Conservation (phyloP, 805 yeast genomes). For the Saccharomycopsis javanensis region DNA sequence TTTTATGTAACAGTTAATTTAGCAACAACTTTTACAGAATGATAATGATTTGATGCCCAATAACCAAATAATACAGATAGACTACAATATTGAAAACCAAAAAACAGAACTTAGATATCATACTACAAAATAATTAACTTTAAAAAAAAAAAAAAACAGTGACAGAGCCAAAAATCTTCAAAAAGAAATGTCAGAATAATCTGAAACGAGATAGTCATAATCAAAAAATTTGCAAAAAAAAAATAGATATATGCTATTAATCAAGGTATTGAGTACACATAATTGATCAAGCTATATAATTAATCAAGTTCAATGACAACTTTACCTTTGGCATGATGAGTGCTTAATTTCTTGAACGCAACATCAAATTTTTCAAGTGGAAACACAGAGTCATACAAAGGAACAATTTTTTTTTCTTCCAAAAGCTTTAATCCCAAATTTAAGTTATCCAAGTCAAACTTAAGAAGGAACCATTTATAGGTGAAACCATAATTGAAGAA, state of each 20-base stretch:
- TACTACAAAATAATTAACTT: too few relatives aligned
- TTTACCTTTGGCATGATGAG: conserved; percentile 58
- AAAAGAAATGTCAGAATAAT: too few relatives aligned
- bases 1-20: too few relatives aligned
- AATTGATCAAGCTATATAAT: too few relatives aligned
- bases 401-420: conserved; percentile 36
- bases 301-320: conserved; percentile 30
- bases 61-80: too few relatives aligned
- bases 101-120: too few relatives aligned
- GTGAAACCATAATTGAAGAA: conserved; percentile 4
- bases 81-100: too few relatives aligned
- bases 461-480: neutral
- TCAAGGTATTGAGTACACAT: neutral
- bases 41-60: too few relatives aligned
- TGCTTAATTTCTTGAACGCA: conserved; percentile 43
- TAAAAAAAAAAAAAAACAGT: too few relatives aligned
- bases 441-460: conserved; percentile 27
- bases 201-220: too few relatives aligned
- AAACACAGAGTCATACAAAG: conserved; percentile 48
- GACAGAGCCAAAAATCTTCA: too few relatives aligned
- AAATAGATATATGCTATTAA: neutral
- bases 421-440: conserved; percentile 35
- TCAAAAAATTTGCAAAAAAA: neutral
- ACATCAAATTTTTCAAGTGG: conserved; percentile 42
- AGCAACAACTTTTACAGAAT: too few relatives aligned